phyloP scores from a whole-genome alignment of 805 yeast genomes.

The Soucietia sequanensis region DNA sequence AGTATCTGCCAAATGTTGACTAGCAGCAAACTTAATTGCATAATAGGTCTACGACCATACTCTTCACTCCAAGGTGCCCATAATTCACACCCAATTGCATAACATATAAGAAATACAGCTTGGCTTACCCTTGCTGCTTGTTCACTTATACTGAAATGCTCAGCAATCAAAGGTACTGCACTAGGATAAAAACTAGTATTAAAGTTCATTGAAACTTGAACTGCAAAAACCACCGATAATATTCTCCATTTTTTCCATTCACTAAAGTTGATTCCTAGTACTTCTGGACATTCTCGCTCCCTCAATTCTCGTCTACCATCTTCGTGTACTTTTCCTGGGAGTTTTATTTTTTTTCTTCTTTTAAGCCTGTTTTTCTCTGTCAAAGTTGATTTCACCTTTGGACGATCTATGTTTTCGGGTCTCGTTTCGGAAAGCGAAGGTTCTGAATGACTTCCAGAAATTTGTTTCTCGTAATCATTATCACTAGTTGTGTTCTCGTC shows the following conservation, averaged over 20 bases:
- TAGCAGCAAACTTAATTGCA: constrained; percentile 26
- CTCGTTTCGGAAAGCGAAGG: too few species aligned
- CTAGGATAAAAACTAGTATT: constrained; percentile 33
- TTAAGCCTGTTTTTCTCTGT: too few species aligned
- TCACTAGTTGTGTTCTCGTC: too few species aligned
- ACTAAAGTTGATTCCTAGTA: constrained; percentile 31
- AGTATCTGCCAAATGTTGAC: constrained; percentile 32
- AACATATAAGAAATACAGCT: constrained; percentile 27
- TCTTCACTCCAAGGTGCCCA: constrained; percentile 39
- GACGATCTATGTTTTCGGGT: too few species aligned
- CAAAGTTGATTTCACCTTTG: too few species aligned
- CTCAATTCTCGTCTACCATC: constrained; percentile 26
- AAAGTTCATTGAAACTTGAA: constrained; percentile 42
- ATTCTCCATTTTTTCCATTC: constrained; percentile 32
- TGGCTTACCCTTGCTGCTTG: constrained; percentile 24
- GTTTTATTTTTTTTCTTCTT: constrained; percentile 1
- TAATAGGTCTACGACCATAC: constrained; percentile 31
- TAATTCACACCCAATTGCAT: constrained; percentile 32
- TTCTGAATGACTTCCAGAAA: too few species aligned
- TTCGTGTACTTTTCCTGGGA: constrained; percentile 17
- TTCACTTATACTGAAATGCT: constrained; percentile 18
- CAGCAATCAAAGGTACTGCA: constrained; percentile 20
- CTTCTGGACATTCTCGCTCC: constrained; percentile 35
- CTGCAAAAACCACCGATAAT: constrained; percentile 32
- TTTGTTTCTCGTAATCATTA: too few species aligned